phyloP scores from a whole-genome alignment of 208 protist genomes.

The Leishmania turanica region DNA sequence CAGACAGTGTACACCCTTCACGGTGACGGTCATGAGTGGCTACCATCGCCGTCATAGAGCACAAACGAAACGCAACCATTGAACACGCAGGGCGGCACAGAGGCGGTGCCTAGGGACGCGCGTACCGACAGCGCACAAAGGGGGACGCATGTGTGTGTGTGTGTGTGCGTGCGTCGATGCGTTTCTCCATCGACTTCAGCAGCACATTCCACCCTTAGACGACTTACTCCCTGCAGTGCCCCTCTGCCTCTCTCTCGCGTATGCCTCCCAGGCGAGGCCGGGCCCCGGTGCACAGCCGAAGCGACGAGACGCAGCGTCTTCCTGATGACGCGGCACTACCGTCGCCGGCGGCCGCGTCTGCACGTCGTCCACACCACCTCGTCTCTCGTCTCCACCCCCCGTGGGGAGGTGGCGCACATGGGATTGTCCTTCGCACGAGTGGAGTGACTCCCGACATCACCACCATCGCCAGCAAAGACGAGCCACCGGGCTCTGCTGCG shows the following conservation, averaged over 20 bases:
- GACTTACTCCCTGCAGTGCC: background rate
- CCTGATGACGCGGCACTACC: background rate
- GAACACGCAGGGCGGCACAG: background rate
- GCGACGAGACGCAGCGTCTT: conserved; percentile 25
- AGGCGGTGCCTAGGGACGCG: background rate
- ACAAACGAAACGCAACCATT: background rate
- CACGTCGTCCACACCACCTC: conserved; percentile 26
- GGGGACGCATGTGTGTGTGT: background rate
- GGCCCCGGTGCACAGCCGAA: background rate
- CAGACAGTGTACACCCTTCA: background rate
- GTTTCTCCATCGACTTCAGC: background rate
- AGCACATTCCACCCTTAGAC: background rate
- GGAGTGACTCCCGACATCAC: background rate
- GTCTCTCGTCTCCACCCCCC: conserved; percentile 25
- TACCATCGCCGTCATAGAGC: background rate
- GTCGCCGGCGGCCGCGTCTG: background rate
- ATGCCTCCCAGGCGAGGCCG: conserved; percentile 31
- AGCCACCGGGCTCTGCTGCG: background rate
- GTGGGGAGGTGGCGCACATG: conserved; percentile 7
- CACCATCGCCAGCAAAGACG: background rate
- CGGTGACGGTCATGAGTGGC: background rate
- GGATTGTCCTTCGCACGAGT: background rate
- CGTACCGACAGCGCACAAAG: background rate
- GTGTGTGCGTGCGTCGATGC: background rate
- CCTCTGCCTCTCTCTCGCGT: conserved; percentile 10